These are phyloP conservation scores for Incumbomyces lentus DNA, from an alignment of 2,329 filamentous ascomycete genomes.

Conservation along the genomic window DNA sequence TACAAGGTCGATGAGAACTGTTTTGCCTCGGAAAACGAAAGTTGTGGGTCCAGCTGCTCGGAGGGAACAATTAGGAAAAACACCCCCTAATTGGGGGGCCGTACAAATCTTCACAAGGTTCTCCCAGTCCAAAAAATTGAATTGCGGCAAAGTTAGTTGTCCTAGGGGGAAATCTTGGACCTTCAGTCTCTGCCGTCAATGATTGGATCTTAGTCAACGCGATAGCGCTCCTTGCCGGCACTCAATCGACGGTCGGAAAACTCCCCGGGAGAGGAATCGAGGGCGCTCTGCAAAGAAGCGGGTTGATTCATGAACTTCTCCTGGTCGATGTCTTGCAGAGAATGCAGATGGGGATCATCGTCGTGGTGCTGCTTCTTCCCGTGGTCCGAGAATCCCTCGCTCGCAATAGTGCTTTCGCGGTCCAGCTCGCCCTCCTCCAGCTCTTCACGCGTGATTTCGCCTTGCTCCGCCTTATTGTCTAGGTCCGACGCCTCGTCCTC, in stretches of 20 bases:
- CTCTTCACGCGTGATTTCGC: conserved; percentile 7
- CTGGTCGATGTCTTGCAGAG: no score
- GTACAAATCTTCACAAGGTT: no score
- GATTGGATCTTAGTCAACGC: neutral
- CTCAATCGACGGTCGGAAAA: conserved; percentile 6
- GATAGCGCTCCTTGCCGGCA: conserved; percentile 6
- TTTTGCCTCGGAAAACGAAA: no score
- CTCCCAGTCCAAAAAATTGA: no score
- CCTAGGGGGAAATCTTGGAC: no score
- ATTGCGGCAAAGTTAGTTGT: no score
- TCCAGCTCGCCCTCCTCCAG: conserved; percentile 9
- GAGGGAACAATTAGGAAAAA: no score
- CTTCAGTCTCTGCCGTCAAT: neutral
- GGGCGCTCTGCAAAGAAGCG: conserved; percentile 5
- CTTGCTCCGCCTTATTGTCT: conserved; percentile 6
- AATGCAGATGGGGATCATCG: no score
- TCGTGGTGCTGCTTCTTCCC: no score
- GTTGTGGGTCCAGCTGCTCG: no score
- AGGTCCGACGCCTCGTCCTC: neutral
- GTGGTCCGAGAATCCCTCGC: neutral
- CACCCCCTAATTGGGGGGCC: no score
- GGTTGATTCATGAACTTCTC: neutral
- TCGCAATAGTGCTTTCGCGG: conserved; percentile 6
- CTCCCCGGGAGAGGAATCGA: conserved; percentile 4
- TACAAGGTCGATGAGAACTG: no score